Evolutionary conservation across 1,284 basidiomycete species (phyloP).

Genomic region (Phellinidium pouzarii): DNA sequence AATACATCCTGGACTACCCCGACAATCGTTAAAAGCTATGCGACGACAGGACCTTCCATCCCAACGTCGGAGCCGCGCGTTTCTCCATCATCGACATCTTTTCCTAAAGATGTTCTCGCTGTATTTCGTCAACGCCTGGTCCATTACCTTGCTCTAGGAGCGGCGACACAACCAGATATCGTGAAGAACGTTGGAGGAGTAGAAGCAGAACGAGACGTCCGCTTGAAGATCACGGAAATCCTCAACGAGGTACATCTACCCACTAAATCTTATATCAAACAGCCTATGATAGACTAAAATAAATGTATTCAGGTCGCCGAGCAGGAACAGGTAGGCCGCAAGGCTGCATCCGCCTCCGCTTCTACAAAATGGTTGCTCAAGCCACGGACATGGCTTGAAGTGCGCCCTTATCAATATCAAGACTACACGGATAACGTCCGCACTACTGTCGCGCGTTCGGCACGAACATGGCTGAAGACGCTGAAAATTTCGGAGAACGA

Average conservation of each 20-base stretch:
- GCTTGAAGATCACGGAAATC: slow-evolving; percentile 26
- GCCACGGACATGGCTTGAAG: slow-evolving; percentile 50
- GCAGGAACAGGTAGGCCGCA: slow-evolving; percentile 28
- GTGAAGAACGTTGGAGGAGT: slow-evolving; percentile 22
- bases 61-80: neutral
- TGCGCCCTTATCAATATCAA: slow-evolving; percentile 58
- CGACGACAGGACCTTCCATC: slow-evolving; percentile 17
- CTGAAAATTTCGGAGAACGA: slow-evolving; percentile 51
- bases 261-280: neutral
- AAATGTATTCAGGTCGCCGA: slow-evolving; percentile 42
- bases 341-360: slow-evolving; percentile 27
- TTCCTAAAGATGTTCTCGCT: slow-evolving; percentile 7
- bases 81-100: neutral
- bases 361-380: slow-evolving; percentile 43
- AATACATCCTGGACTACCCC: slow-evolving; percentile 18
- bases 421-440: slow-evolving; percentile 41
- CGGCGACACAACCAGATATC: slow-evolving; percentile 16
- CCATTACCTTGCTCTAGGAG: slow-evolving; percentile 18
- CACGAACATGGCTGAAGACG: slow-evolving; percentile 37
- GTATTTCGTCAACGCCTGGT: slow-evolving; percentile 14
- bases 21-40: slow-evolving; percentile 22
- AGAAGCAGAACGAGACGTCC: slow-evolving; percentile 16
- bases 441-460: slow-evolving; percentile 40
- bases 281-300: slow-evolving; percentile 1
- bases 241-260: slow-evolving; percentile 40